Evolutionary conservation across 2,329 filamentous ascomycete genomes (phyloP).

Genomic region (Fusarium proliferatum): DNA sequence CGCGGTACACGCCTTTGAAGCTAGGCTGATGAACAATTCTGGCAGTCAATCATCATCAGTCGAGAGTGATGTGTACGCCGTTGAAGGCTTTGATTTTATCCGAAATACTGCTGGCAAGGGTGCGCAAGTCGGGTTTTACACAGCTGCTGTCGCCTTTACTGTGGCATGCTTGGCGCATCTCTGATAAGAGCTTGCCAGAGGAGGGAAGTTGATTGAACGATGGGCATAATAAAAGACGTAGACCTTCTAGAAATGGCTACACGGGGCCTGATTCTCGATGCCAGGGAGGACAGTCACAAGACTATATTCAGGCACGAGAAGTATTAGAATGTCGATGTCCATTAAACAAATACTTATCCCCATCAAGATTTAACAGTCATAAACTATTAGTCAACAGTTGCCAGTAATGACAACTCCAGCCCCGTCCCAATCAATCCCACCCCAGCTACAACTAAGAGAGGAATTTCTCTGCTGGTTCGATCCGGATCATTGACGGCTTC

Average conservation of each 20-base stretch:
- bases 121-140: accelerated
- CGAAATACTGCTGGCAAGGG: not conserved
- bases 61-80: not conserved
- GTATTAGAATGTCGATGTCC: not conserved
- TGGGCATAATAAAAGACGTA: not conserved
- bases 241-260: accelerated
- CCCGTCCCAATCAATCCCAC: not conserved
- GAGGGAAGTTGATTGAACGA: accelerated
- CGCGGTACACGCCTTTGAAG: not conserved
- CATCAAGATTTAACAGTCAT: not conserved
- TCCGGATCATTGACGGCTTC: not conserved
- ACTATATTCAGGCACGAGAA: not conserved
- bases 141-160: not conserved
- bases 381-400: not conserved
- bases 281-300: accelerated
- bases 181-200: accelerated
- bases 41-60: not conserved
- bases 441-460: not conserved
- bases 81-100: not conserved
- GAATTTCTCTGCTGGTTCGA: not conserved
- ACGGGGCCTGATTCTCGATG: not conserved
- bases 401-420: not conserved
- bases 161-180: accelerated
- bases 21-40: not conserved
- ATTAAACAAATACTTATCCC: too few species aligned